These are phyloP conservation scores for Xylariales sp. DNA, from an alignment of 2,329 filamentous ascomycete genomes.

Conservation along the genomic window DNA sequence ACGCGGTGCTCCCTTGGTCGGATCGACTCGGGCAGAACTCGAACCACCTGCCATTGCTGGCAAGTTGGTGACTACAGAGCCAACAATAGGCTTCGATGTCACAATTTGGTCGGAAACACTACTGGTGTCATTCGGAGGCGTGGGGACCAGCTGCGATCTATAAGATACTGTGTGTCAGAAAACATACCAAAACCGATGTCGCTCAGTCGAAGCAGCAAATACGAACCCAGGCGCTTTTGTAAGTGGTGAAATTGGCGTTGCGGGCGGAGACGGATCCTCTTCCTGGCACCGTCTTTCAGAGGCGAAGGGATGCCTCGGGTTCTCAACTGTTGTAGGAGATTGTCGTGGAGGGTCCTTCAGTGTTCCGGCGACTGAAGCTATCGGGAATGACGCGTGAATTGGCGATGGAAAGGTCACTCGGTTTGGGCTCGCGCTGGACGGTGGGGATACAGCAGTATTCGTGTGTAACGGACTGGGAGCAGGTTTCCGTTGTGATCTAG, in stretches of 20 bases:
- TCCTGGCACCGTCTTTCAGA: conserved; percentile 10
- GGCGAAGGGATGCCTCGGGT: conserved; percentile 9
- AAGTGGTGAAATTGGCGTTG: conserved; percentile 18
- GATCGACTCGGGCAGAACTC: conserved; percentile 33
- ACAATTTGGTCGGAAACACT: conserved; percentile 38
- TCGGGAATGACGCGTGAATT: conserved; percentile 18
- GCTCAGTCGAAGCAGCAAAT: too few relatives aligned
- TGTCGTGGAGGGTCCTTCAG: conserved; percentile 10
- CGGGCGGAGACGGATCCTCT: conserved; percentile 18
- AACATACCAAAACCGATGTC: too few relatives aligned
- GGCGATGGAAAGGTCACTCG: conserved; percentile 30
- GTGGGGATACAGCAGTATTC: conserved; percentile 36
- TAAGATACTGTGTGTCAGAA: too few relatives aligned
- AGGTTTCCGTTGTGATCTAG: conserved; percentile 43
- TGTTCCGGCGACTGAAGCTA: conserved; percentile 19
- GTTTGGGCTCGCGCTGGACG: conserved; percentile 37
- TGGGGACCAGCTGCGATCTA: conserved; percentile 24
- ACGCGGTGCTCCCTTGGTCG: conserved; percentile 43
- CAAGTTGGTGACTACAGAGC: conserved; percentile 32
- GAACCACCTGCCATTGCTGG: conserved; percentile 45
- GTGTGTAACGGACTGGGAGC: conserved; percentile 47
- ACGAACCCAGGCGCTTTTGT: conserved; percentile 17
- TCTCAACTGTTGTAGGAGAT: conserved; percentile 10
- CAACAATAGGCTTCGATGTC: conserved; percentile 38
- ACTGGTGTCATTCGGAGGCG: conserved; percentile 45